These are phyloP conservation scores for Neurospora discreta DNA, from an alignment of 495 filamentous ascomycete genomes.

Conservation along the genomic window DNA sequence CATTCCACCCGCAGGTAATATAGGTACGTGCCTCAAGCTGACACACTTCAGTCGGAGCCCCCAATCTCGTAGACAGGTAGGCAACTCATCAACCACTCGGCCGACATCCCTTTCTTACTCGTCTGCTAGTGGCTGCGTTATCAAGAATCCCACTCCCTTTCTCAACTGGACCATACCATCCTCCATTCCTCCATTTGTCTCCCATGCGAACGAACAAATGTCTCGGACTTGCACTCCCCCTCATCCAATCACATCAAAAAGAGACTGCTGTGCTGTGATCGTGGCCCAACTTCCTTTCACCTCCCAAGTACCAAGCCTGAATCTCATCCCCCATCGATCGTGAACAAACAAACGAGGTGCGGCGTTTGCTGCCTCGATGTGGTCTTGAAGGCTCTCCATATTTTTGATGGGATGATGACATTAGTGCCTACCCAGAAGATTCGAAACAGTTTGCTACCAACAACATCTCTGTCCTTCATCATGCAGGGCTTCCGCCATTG, in stretches of 20 bases:
- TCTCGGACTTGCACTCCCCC: neutral
- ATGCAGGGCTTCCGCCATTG: neutral
- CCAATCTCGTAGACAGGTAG: neutral
- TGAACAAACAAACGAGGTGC: neutral
- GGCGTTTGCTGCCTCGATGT: no score
- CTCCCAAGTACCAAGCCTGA: neutral
- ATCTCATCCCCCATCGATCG: neutral
- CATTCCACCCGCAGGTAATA: neutral
- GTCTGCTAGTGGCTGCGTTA: no score
- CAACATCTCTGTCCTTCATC: neutral
- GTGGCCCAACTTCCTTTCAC: neutral
- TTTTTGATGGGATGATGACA: no score
- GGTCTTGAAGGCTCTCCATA: no score
- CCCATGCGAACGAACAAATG: neutral
- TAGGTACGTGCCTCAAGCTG: neutral
- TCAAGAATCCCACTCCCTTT: neutral
- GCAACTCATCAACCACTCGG: neutral
- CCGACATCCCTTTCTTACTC: neutral
- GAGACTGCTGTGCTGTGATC: neutral
- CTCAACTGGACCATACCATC: neutral
- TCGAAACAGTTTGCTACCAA: neutral
- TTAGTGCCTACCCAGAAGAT: no score
- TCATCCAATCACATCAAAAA: neutral
- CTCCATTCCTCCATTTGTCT: neutral
- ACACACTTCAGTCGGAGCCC: neutral